phyloP scores from a whole-genome alignment of 202 grass and related monocot genomes.

The Panicum hallii region DNA sequence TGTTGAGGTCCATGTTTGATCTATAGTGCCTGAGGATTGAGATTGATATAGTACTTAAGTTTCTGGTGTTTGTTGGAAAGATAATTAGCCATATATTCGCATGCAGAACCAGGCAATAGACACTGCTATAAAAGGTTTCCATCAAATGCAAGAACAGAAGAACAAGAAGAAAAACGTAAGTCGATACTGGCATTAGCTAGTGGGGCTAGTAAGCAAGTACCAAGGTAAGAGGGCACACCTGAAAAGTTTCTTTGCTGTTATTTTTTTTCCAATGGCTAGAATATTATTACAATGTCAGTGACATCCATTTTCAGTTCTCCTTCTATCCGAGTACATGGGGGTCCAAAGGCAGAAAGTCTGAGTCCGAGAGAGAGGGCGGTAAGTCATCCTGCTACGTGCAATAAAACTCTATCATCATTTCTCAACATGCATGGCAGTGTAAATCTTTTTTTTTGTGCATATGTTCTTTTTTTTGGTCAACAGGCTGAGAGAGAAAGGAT shows the following conservation, averaged over 20 bases:
- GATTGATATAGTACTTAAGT: slow-evolving; percentile 29
- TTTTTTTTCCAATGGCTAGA: slow-evolving; percentile 27
- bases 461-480: slow-evolving; percentile 45
- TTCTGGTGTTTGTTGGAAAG: slow-evolving; percentile 12
- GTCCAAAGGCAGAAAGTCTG: slow-evolving; percentile 87
- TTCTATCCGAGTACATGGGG: slow-evolving; percentile 62
- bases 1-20: slow-evolving; percentile 29
- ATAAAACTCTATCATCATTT: slow-evolving; percentile 35
- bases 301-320: slow-evolving; percentile 63
- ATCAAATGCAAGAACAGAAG: slow-evolving; percentile 91
- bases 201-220: slow-evolving; percentile 69
- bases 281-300: slow-evolving; percentile 43
- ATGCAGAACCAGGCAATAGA: slow-evolving; percentile 64
- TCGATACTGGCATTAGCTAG: slow-evolving; percentile 75
- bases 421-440: slow-evolving; percentile 8
- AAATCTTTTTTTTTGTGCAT: slow-evolving; percentile 14
- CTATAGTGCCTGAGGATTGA: slow-evolving; percentile 16
- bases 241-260: slow-evolving; percentile 17
- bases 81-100: slow-evolving; percentile 43
- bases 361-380: slow-evolving; percentile 98
- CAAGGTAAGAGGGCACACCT: slow-evolving; percentile 62
- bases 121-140: slow-evolving; percentile 87
- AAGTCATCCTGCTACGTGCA: slow-evolving; percentile 52
- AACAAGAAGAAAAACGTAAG: slow-evolving; percentile 94
- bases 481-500: slow-evolving; percentile 97